Conservation (phyloP, 1,284 basidiomycete genomes). For the Tremellales sp. region DNA sequence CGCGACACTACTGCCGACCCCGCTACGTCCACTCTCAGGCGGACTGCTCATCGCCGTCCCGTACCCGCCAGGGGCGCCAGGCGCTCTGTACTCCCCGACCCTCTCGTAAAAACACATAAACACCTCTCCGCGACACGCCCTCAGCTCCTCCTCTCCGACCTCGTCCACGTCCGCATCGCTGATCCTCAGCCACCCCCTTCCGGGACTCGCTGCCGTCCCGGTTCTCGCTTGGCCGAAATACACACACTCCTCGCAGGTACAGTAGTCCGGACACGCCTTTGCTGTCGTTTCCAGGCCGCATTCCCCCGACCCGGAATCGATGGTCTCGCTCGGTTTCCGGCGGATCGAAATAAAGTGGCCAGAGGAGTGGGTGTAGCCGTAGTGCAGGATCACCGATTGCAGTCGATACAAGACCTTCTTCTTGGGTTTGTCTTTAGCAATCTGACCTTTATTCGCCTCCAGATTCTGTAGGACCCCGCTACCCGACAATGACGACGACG, state of each 20-base stretch:
- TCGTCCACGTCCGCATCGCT: constrained; percentile 79
- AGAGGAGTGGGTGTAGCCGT: constrained; percentile 73
- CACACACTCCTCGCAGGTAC: constrained; percentile 30
- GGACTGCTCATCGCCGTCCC: not conserved
- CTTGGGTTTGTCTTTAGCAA: not conserved
- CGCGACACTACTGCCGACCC: not conserved
- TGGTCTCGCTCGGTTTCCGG: constrained; percentile 65
- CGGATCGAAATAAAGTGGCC: constrained; percentile 88
- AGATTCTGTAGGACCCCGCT: too few relatives aligned
- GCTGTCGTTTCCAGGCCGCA: not conserved
- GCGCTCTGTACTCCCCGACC: constrained; percentile 46
- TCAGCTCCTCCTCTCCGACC: constrained; percentile 67
- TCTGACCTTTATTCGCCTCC: not conserved
- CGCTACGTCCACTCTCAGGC: not conserved
- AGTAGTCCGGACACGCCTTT: constrained; percentile 39
- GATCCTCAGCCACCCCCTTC: constrained; percentile 67
- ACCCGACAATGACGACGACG: too few relatives aligned
- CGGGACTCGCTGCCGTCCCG: constrained; percentile 39
- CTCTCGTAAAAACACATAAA: constrained; percentile 92
- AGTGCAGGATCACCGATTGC: constrained; percentile 78
- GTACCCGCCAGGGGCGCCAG: not conserved
- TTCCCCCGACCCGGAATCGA: not conserved
- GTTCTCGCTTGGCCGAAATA: constrained; percentile 34
- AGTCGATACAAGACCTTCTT: constrained; percentile 76
- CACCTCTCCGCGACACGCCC: constrained; percentile 55